Percentiles rank a stretch among this genome's conserved stretches.
These are phyloP conservation scores for Serendipita sp. DNA, from an alignment of 768 basidiomycete species.

Conservation along the genomic window DNA sequence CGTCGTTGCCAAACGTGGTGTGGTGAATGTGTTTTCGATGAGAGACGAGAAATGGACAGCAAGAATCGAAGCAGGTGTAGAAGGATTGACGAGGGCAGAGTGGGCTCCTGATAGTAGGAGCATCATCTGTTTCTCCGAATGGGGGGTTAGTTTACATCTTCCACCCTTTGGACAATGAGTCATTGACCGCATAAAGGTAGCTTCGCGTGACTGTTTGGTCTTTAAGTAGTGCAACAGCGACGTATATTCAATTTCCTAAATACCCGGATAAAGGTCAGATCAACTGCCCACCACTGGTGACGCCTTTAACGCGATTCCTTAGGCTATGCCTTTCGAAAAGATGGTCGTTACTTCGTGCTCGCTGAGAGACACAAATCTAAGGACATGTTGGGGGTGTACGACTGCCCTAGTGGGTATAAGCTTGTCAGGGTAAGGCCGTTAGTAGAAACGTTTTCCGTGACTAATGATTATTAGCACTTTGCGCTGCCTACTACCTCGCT, in stretches of 20 bases:
- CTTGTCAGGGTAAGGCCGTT: conserved; percentile 45
- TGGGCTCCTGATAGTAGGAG: conserved; percentile 80
- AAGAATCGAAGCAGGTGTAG: conserved; percentile 62
- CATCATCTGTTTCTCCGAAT: conserved; percentile 80
- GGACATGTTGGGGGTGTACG: conserved; percentile 76
- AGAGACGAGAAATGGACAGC: conserved; percentile 66
- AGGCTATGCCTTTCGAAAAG: conserved; percentile 67
- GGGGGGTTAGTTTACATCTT: conserved; percentile 51
- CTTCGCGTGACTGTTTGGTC: conserved; percentile 80
- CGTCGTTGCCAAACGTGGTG: conserved; percentile 51
- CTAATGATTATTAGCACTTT: conserved; percentile 47
- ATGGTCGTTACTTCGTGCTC: conserved; percentile 69
- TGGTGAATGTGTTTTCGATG: conserved; percentile 64
- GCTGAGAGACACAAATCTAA: conserved; percentile 84
- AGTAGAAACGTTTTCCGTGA: background rate
- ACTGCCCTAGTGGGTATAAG: conserved; percentile 49
- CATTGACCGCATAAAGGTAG: conserved; percentile 24
- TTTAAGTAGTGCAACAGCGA: conserved; percentile 52
- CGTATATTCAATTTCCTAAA: conserved; percentile 72
- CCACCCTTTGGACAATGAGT: background rate
- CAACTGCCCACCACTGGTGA: background rate
- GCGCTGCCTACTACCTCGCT: conserved; percentile 58
- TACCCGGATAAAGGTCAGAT: conserved; percentile 58
- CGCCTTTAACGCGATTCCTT: background rate
- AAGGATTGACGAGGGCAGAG: conserved; percentile 73